Evolutionary conservation across 2,329 filamentous ascomycete genomes (phyloP), one percentile per base, ranked within the genome.

Genomic region (Cucurbitaria berberidis): DNA sequence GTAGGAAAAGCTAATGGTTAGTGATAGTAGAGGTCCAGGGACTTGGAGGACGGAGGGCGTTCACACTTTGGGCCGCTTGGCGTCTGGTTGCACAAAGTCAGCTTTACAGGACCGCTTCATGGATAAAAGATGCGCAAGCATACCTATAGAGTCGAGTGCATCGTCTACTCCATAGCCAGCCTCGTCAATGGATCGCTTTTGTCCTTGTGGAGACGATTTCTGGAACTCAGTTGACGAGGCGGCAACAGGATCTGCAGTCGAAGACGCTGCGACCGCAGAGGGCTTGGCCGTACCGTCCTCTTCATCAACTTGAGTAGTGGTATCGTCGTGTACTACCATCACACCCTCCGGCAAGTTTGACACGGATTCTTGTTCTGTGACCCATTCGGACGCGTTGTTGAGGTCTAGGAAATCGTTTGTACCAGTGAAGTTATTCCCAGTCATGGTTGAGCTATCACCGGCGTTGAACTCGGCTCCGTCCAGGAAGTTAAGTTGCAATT

Each of bases 131-230:
- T 1, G 15, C 3, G 0, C 15, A 30, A n/a, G 18, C 67, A 36
- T 66, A 72, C 70, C 70, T 68, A 62, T 60, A 41, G 59, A 57
- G 35, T 65, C 60, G 63, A 60, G 55, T 55, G 63, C 63, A 57
- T 64, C 59, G 45, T 65, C 65, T 30, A 46, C 45, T 60, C 61
- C 68, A 51, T 68, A 55, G 55, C 62, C 63, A 55, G 69, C 67
- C 59, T 73, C 68, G 54, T 70, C 68, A 49, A 72, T 65, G 15
- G 67, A 64, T 51, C 71, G 63, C 55, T 74, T 74, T 41, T 60
- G 66, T 59, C 67, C 63, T 57, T 70, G 68, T n/a, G 64, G 59
- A 39, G 69, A 72, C 45, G 57, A 45, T 21, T 62, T 51, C 35
- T 59, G 53, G 45, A 55, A 55, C 29, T 63, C 62, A 41, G 55